Evolutionary conservation across 768 basidiomycete species (phyloP).

Genomic region (Wakefieldia striispora): DNA sequence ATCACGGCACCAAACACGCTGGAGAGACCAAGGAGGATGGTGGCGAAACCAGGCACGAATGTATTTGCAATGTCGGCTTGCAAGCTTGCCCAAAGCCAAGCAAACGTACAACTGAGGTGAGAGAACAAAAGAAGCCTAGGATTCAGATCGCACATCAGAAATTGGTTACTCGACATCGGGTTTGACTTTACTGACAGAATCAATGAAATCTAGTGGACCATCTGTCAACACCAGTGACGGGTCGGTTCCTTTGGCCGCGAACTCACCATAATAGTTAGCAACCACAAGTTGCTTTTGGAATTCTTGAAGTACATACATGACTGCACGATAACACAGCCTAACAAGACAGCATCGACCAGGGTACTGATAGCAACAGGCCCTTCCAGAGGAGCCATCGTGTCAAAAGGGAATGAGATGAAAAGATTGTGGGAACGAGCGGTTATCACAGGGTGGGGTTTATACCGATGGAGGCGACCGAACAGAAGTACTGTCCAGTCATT

Average conservation of each 20-base stretch:
- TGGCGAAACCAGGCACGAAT: conserved; percentile 10
- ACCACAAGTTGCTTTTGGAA: conserved; percentile 11
- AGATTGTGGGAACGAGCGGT: background rate
- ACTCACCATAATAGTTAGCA: conserved; percentile 19
- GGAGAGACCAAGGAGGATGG: conserved; percentile 19
- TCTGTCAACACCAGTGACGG: conserved; percentile 1
- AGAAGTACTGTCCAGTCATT: conserved; percentile 1
- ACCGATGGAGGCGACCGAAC: conserved; percentile 9
- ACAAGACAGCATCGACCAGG: conserved; percentile 21
- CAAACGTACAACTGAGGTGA: conserved; percentile 14
- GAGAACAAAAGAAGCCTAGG: conserved; percentile 14
- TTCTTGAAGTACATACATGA: conserved; percentile 27
- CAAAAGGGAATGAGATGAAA: background rate
- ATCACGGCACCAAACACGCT: conserved; percentile 12
- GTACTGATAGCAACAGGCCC: conserved; percentile 24
- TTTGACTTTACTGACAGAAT: conserved; percentile 15
- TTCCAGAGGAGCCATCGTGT: conserved; percentile 23
- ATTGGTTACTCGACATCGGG: background rate
- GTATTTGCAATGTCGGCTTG: background rate
- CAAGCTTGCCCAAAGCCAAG: conserved; percentile 21
- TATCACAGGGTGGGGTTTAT: conserved; percentile 12
- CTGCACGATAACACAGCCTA: conserved; percentile 26
- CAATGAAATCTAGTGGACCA: conserved; percentile 11
- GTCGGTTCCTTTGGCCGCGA: background rate
- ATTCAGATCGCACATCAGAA: conserved; percentile 1